Percentiles rank a stretch among this genome's conserved stretches.
These are phyloP conservation scores for Thamnidium elegans DNA, from an alignment of 192 early-diverging fungal species.

Conservation along the genomic window DNA sequence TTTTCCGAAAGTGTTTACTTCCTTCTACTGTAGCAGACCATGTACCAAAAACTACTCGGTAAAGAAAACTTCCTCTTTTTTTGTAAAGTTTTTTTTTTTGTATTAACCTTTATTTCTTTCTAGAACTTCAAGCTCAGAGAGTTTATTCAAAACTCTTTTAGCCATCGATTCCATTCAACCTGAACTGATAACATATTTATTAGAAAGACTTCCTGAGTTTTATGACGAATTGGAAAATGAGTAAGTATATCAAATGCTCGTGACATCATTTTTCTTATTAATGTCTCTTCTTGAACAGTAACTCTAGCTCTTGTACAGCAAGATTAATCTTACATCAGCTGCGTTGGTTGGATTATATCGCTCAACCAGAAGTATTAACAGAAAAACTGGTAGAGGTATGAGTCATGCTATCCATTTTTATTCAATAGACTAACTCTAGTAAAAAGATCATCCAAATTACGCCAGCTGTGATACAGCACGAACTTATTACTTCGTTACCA, in stretches of 20 bases:
- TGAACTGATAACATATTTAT: conserved; percentile 44
- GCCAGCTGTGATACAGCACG: conserved; percentile 63
- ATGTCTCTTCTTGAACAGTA: conserved; percentile 24
- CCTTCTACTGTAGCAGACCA: conserved; percentile 5
- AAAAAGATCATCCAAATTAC: conserved; percentile 54
- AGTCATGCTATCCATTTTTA: too few species aligned
- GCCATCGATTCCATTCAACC: conserved; percentile 60
- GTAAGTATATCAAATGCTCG: neutral
- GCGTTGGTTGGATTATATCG: conserved; percentile 72
- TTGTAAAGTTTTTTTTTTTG: neutral
- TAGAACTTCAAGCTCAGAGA: conserved; percentile 39
- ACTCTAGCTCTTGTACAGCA: conserved; percentile 46
- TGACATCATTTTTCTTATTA: neutral
- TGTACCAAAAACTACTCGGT: conserved; percentile 5
- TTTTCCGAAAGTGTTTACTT: conserved; percentile 23
- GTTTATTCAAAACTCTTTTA: conserved; percentile 58
- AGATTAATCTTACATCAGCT: conserved; percentile 69
- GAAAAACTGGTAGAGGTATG: conserved; percentile 62
- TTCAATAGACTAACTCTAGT: conserved; percentile 2
- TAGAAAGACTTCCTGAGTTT: conserved; percentile 64
- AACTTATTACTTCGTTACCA: conserved; percentile 70
- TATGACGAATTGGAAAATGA: conserved; percentile 45
- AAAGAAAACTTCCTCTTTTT: neutral
- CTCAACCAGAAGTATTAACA: conserved; percentile 56
- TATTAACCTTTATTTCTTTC: neutral